These are phyloP conservation scores for Globisporangium solare DNA, from an alignment of 352 stramenopile species.

Conservation along the genomic window DNA sequence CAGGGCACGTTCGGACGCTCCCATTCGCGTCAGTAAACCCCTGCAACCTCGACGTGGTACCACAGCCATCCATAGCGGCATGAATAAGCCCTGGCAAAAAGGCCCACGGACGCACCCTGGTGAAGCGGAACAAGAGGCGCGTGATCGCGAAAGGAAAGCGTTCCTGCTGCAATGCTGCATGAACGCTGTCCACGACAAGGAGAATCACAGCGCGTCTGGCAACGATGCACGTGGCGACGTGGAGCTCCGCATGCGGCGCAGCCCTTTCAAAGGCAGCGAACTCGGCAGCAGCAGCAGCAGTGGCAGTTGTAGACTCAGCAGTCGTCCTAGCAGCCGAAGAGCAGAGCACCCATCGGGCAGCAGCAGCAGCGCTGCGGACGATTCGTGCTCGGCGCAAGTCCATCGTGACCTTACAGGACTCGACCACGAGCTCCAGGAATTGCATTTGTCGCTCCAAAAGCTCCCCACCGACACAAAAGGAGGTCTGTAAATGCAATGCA, in stretches of 20 bases:
- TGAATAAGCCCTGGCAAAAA: no score
- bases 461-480: background rate
- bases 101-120: background rate
- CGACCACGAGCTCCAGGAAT: constrained; percentile 14
- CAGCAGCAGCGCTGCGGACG: background rate
- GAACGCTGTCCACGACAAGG: background rate
- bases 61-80: background rate
- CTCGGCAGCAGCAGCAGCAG: background rate
- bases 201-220: background rate
- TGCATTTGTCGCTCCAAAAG: constrained; percentile 5
- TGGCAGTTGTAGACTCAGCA: background rate
- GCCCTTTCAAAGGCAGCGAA: background rate
- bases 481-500: background rate
- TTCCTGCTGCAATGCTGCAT: constrained; percentile 7
- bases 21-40: background rate
- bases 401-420: constrained; percentile 41
- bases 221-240: background rate
- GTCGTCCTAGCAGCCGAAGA: no score
- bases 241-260: background rate
- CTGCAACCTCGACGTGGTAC: background rate
- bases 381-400: background rate
- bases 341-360: no score
- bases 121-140: background rate
- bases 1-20: constrained; percentile 13
- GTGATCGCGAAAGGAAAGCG: background rate